Conservation (phyloP, 352 stramenopile species). For the Globisporangium cystogenes region DNA sequence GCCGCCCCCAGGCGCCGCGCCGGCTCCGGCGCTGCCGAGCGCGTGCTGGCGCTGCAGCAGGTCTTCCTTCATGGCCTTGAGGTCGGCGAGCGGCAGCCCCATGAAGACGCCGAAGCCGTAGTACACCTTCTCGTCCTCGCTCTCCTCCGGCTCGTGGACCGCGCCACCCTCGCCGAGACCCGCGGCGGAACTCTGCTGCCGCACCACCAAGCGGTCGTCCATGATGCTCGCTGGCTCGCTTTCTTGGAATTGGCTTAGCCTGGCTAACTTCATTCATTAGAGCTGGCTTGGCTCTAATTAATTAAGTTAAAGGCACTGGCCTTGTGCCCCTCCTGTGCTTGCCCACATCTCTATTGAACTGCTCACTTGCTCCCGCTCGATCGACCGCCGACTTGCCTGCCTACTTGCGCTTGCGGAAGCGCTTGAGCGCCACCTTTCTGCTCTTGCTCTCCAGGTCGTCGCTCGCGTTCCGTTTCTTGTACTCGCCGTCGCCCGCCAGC, state of each 20-base stretch:
- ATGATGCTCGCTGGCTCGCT: too few species aligned
- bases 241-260: too few species aligned
- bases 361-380: too few species aligned
- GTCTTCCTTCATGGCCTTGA: conserved; percentile 83
- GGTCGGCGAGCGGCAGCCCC: conserved; percentile 72
- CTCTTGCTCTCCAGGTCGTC: conserved; percentile 64
- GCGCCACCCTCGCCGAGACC: conserved; percentile 2
- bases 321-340: too few species aligned
- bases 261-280: too few species aligned
- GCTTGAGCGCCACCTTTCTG: conserved; percentile 77
- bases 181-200: neutral
- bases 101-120: conserved; percentile 89
- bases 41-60: conserved; percentile 53
- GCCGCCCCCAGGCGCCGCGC: neutral
- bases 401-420: conserved; percentile 46
- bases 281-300: too few species aligned
- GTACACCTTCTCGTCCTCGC: conserved; percentile 83
- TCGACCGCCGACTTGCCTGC: too few species aligned
- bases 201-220: conserved; percentile 15
- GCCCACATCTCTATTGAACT: too few species aligned
- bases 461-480: conserved; percentile 65
- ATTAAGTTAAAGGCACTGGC: too few species aligned
- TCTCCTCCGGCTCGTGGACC: conserved; percentile 34
- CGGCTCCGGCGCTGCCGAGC: conserved; percentile 1
- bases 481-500: conserved; percentile 65